Evolutionary conservation across 2,329 filamentous ascomycete species (phyloP), one percentile per base, ranked within the genome.

Genomic region (Penicillium italicum): DNA sequence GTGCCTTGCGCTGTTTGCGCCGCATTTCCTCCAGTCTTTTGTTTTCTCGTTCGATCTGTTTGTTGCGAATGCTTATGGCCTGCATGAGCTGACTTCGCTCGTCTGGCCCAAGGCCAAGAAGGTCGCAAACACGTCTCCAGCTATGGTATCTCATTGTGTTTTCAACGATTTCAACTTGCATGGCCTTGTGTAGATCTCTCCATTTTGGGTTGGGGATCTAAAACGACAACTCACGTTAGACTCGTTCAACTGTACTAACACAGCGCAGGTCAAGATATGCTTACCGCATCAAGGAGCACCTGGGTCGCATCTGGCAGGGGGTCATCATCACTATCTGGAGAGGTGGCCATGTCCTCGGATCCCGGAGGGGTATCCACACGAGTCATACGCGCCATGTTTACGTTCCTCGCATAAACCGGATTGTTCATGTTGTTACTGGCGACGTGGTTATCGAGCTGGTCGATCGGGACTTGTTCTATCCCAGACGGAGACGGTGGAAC

Each of bases 161-260:
- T 11, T 65, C 57, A 18, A 69, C 53, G 14, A 76, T 75, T 48
- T 76, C 73, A 4, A 69, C 63, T 52, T 71, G 69, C 20, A 76
- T 60, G 4, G 59, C 62, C 16, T 57, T 59, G 16, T 64, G 61
- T 6, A 76, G 57, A 36, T 75, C 70, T 20, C 43, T 50, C 74
- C 74, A 76, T 48, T 62, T 37, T 10, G 67, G 67, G 31, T 64
- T 44, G 5, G 49, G 38, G 10, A 57, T 55, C 45, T 60, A 26
- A 47, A 26, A 44, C 12, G 10, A 28, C 31, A 12, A 37, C 36
- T 30, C 22, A 24, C 2, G 10, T 52, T 20, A 55, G 53, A 24
- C 16, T 20, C 11, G 9, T 16, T 38, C n/a, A 2, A n/a, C 20
- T 10, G 2, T 24, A 38, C 24, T 30, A 22, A 50, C 16, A 42